Conservation (phyloP, 1,139 yeast genomes). For the Lodderomyces metapsilosis region DNA sequence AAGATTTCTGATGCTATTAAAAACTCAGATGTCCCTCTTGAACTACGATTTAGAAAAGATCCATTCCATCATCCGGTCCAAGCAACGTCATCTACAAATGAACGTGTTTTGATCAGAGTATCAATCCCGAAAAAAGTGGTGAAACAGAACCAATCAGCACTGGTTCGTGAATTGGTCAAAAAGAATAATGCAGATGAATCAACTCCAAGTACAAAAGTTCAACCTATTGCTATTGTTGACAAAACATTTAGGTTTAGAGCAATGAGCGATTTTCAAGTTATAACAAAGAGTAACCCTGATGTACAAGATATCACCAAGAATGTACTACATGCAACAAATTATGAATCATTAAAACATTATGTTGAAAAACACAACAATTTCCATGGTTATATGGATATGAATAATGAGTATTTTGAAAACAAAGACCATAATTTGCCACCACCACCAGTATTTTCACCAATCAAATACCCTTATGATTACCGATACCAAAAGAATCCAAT, state of each 20-base stretch:
- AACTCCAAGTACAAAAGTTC: conserved; percentile 36
- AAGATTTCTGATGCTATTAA: conserved; percentile 29
- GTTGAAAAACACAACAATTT: conserved; percentile 39
- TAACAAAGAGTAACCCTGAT: conserved; percentile 57
- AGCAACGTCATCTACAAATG: conserved; percentile 50
- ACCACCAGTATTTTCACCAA: conserved; percentile 79
- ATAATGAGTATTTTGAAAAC: conserved; percentile 17
- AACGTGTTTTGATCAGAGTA: conserved; percentile 67
- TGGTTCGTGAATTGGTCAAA: conserved; percentile 52
- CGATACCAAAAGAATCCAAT: conserved; percentile 41
- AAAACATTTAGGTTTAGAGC: conserved; percentile 78
- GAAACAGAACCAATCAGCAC: conserved; percentile 41
- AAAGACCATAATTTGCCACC: conserved; percentile 74
- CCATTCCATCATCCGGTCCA: conserved; percentile 81
- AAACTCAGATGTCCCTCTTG: conserved; percentile 26
- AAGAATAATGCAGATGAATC: conserved; percentile 14
- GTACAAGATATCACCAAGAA: conserved; percentile 22
- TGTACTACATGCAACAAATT: conserved; percentile 26
- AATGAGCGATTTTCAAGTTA: conserved; percentile 83
- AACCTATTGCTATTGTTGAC: conserved; percentile 68
- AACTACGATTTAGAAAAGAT: conserved; percentile 64
- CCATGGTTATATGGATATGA: conserved; percentile 33
- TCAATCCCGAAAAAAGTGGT: conserved; percentile 58
- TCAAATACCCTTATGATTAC: conserved; percentile 71
- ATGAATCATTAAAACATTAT: conserved; percentile 39